Evolutionary conservation across 805 yeast genomes (phyloP).

Genomic region (Saturnispora halmiae): DNA sequence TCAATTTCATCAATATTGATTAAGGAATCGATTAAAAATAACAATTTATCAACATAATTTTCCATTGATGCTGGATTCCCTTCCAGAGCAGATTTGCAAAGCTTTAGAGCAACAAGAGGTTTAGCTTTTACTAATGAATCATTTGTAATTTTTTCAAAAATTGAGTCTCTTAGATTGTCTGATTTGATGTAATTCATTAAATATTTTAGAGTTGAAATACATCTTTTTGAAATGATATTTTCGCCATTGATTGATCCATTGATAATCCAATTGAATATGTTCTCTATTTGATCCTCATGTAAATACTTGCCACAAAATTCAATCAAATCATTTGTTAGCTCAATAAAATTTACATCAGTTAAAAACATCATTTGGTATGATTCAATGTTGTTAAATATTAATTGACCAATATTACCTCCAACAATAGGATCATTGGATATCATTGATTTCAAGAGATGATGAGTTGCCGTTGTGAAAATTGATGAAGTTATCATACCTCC

Average conservation of each 20-base stretch:
- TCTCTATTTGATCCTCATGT: slow-evolving; percentile 17
- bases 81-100: slow-evolving; percentile 6
- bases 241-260: slow-evolving; percentile 32
- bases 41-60: slow-evolving; percentile 11
- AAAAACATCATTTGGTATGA: slow-evolving; percentile 21
- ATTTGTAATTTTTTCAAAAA: neutral
- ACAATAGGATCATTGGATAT: slow-evolving; percentile 16
- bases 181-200: slow-evolving; percentile 24
- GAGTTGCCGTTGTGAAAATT: slow-evolving; percentile 45
- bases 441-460: slow-evolving; percentile 32
- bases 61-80: slow-evolving; percentile 21
- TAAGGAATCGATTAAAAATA: slow-evolving; percentile 13
- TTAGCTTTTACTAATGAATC: neutral
- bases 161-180: neutral
- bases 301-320: slow-evolving; percentile 34
- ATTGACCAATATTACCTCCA: slow-evolving; percentile 26
- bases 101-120: neutral
- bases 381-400: slow-evolving; percentile 30
- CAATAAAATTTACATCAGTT: slow-evolving; percentile 46
- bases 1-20: slow-evolving; percentile 20
- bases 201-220: slow-evolving; percentile 33
- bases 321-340: slow-evolving; percentile 48
- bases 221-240: slow-evolving; percentile 38
- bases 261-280: slow-evolving; percentile 26
- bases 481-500: slow-evolving; percentile 38